A percentile compares a stretch with the other conserved stretches of the same genome.
Evolutionary conservation across 371 early-diverging fungal genomes (phyloP).

Genomic region (Enterocytospora artemiae): DNA sequence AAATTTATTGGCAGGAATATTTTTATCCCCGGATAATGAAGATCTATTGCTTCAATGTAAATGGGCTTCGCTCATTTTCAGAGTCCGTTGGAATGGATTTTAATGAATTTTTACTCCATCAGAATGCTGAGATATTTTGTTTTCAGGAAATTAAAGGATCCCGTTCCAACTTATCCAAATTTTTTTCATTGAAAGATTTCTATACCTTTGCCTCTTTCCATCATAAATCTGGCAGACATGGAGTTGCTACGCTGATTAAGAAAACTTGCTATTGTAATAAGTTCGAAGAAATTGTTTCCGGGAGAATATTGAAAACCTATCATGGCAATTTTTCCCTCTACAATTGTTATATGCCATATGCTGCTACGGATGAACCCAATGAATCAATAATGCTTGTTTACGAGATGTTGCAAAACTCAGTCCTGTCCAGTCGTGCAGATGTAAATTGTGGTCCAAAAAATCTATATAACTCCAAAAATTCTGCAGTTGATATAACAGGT

Average conservation of each 20-base stretch:
- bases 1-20: not conserved
- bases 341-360: conserved; percentile 66
- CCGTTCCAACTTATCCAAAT: conserved; percentile 8
- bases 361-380: conserved; percentile 61
- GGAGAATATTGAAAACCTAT: conserved; percentile 68
- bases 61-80: conserved; percentile 41
- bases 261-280: conserved; percentile 42
- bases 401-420: conserved; percentile 52
- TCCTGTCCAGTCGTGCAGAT: too few relatives aligned
- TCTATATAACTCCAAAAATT: conserved; percentile 48
- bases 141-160: conserved; percentile 70
- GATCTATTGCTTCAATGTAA: conserved; percentile 46
- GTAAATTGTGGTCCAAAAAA: too few relatives aligned
- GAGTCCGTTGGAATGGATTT: conserved; percentile 27
- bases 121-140: conserved; percentile 65
- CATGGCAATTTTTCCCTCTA: conserved; percentile 67
- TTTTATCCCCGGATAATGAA: conserved; percentile 27
- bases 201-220: conserved; percentile 66
- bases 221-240: conserved; percentile 64
- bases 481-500: conserved; percentile 54
- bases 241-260: conserved; percentile 57
- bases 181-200: conserved; percentile 60
- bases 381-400: conserved; percentile 58
- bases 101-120: conserved; percentile 58
- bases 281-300: conserved; percentile 60